Percentiles rank a stretch among this genome's conserved stretches.
Conservation (phyloP, 306 rosid species). For the Acmispon strigosus region DNA sequence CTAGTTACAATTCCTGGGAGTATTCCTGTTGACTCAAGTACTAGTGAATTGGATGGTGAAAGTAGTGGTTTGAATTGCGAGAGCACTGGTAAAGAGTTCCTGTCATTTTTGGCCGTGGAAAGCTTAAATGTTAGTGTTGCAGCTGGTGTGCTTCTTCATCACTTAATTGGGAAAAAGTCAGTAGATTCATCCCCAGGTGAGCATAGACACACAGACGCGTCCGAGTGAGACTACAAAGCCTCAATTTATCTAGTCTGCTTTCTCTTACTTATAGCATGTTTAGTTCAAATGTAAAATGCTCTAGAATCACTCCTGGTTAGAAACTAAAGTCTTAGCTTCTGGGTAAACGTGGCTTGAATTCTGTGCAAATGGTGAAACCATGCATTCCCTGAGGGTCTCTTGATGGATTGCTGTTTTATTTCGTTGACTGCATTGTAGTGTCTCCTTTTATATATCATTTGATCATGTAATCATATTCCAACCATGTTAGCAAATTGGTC, state of each 20-base stretch:
- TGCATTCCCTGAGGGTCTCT: not conserved
- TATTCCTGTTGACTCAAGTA: constrained; percentile 38
- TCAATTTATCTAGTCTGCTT: not conserved
- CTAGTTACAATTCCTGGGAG: constrained; percentile 67
- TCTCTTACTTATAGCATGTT: not conserved
- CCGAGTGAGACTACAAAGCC: constrained; percentile 25
- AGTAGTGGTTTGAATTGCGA: constrained; percentile 21
- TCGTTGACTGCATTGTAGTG: not conserved
- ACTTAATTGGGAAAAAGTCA: constrained; percentile 51
- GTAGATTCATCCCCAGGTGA: constrained; percentile 14
- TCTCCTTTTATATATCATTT: not conserved
- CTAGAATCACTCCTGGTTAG: no score
- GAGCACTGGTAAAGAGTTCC: constrained; percentile 52
- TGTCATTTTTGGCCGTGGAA: constrained; percentile 86
- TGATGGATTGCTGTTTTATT: constrained; percentile 4
- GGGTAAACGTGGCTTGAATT: no score
- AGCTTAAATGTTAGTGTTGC: constrained; percentile 97
- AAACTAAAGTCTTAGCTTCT: no score
- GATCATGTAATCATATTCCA: not conserved
- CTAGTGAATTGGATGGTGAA: constrained; percentile 41
- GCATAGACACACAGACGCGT: constrained; percentile 15
- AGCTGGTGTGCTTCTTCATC: constrained; percentile 95
- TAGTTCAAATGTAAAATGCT: no score
- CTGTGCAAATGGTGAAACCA: no score
- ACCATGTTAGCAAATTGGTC: not conserved